Evolutionary conservation across 2,329 filamentous ascomycete species (phyloP), one percentile per base, ranked within the genome.

Genomic region (Botrytis cinerea): DNA sequence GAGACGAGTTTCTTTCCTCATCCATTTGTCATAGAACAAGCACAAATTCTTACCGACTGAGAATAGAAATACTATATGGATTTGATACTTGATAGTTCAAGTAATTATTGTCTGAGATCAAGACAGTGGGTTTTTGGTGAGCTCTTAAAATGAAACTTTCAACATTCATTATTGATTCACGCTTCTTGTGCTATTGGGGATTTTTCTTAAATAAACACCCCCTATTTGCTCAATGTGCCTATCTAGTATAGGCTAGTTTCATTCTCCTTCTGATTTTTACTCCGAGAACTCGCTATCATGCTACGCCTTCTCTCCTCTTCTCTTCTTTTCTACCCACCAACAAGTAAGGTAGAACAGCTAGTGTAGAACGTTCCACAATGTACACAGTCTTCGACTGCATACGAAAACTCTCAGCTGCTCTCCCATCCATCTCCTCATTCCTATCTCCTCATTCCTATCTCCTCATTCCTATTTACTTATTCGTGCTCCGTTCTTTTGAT

Each of bases 261-360:
- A 35, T 16, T 9, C 25, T 2, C 12, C 7, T 4, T 14, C 2
- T 0, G 1, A 18, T 8, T 3, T n/a, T 16, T 54, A 20, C 48
- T n/a, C 25, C 16, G 14, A 2, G 1, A 54, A 8, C 1, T 1
- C 7, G 48, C 4, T 2, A 16, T 54, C n/a, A 10, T 54, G 28
- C n/a, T 57, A 12, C n/a, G 14, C 14, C n/a, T 16, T 4, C 25
- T 32, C 51, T 28, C 14, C 25, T 32, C 51, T 28, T 4, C n/a
- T 8, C 51, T 57, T 18, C 51, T 32, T 28, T 0, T 4, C 51
- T 54, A 7, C 51, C 18, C n/a, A 57, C 51, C 18, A 18, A 32
- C 14, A 57, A 57, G n/a, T 18, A 57, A 4, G 2, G 16, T 28
- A 28, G 51, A 8, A 5, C n/a, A 28, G 51, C 51, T 54, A 54